Evolutionary conservation across 2,329 filamentous ascomycete genomes (phyloP).

Genomic region (Cercospora sojina): DNA sequence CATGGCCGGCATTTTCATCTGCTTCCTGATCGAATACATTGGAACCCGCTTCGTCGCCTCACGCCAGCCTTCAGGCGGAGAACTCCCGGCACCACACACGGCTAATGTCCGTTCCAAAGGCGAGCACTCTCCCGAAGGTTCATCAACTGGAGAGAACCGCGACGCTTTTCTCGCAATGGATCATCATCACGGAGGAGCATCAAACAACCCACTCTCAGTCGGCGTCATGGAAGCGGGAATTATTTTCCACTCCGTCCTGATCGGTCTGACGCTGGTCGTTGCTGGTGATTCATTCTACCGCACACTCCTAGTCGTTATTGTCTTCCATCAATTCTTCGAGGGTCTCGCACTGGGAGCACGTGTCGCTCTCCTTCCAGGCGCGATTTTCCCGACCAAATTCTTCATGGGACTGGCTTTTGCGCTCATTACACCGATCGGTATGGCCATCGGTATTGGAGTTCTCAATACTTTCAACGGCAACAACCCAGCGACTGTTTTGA

Average conservation of each 20-base stretch:
- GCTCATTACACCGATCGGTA: constrained; percentile 72
- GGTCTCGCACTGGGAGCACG: constrained; percentile 85
- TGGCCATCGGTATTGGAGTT: constrained; percentile 76
- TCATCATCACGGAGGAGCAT: constrained; percentile 20
- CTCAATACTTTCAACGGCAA: constrained; percentile 71
- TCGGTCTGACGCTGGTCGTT: constrained; percentile 67
- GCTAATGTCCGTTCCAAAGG: constrained; percentile 11
- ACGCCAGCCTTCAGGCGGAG: constrained; percentile 13
- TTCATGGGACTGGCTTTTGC: constrained; percentile 64
- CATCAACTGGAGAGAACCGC: constrained; percentile 6
- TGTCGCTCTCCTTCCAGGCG: constrained; percentile 64
- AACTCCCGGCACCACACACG: constrained; percentile 27
- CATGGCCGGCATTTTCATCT: constrained; percentile 71
- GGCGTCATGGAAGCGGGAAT: constrained; percentile 79
- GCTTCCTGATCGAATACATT: constrained; percentile 69
- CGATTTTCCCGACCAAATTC: constrained; percentile 50
- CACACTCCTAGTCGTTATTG: constrained; percentile 62
- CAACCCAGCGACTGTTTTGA: constrained; percentile 64
- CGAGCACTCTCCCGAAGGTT: constrained; percentile 5
- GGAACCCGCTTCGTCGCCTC: constrained; percentile 34
- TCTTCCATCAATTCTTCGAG: constrained; percentile 93
- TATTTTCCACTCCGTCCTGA: constrained; percentile 48
- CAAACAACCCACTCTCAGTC: constrained; percentile 46
- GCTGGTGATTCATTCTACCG: constrained; percentile 61
- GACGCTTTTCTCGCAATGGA: constrained; percentile 50